Base-by-base conservation (phyloP, 2,329 filamentous ascomycete species). In the Myrmaecium sp. region DNA sequence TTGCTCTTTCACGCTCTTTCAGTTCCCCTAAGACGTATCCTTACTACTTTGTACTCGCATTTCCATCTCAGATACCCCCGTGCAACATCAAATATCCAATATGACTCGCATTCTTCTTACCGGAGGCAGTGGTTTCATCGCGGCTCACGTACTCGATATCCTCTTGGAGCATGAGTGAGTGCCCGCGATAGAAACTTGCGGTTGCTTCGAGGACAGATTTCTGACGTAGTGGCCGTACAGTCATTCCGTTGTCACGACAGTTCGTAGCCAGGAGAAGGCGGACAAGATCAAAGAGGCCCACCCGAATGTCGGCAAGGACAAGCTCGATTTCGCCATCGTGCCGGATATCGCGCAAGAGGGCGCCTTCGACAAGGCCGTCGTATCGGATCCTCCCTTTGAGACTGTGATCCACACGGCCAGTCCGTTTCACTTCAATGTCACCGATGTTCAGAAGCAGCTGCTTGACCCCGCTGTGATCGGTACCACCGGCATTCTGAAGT, bases 361-460 rank as follows among this genome's bases (percentile, higher is more conserved):
- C 11, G 78, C 76, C 14, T 91, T 89, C 36, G 59, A 63, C 34
- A 41, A 60, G 46, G 68, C 65, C 10, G 61, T 73, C 25, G 56
- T 67, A 35, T 69, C 66, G 10, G 57, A 66, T 29, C 68, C 68
- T 10, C 66, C 70, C 0, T 78, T 86, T 34, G 73, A 80, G 39
- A 72, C 66, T 23, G 75, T 86, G 25, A 36, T 55, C 11, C 52
- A 54, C 29, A 54, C 51, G 10, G 50, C 51, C 1, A 49, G 44
- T 17, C 78, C 80, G 0, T 84, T 79, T 55, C 73, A 78, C 39
- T 66, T 72, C 44, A 75, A 74, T 17, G 69, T 89, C 29, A 71
- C 80, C 18, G 65, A 74, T 36, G 72, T 78, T 11, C 62, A 86
- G 34, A 70, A 74, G 49, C 51, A 64, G 33, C 54, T 71, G 16